Percentiles rank a stretch among this genome's conserved stretches.
Evolutionary conservation across 1,284 basidiomycete species (phyloP).

Genomic region (Naganishia sp.): DNA sequence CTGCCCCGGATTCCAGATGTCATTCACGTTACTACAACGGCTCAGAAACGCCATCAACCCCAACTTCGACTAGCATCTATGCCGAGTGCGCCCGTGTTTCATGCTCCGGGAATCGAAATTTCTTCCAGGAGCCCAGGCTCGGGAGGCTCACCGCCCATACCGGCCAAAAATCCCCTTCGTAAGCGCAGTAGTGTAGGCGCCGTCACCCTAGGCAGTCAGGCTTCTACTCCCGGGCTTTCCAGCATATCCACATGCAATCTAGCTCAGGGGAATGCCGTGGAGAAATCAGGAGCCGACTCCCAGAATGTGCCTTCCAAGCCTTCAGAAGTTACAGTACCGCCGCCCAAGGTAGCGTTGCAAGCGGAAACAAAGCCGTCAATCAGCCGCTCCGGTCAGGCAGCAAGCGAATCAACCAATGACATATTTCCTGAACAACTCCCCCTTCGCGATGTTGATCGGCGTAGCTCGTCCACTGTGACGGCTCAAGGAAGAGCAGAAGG

Average conservation of each 20-base stretch:
- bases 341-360: neutral
- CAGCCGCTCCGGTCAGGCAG: neutral
- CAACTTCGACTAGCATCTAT: slow-evolving; percentile 12
- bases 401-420: neutral
- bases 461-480: neutral
- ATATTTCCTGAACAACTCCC: too few relatives aligned
- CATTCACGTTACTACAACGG: neutral
- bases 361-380: neutral
- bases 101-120: neutral
- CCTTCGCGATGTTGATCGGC: neutral
- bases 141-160: slow-evolving; percentile 43
- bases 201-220: slow-evolving; percentile 10
- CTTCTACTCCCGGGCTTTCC: slow-evolving; percentile 30
- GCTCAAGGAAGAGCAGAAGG: too few relatives aligned
- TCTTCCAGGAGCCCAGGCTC: slow-evolving; percentile 6
- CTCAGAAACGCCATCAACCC: slow-evolving; percentile 21
- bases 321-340: neutral
- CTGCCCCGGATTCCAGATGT: neutral
- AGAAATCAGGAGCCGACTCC: neutral
- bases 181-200: slow-evolving; percentile 8
- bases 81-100: slow-evolving; percentile 1
- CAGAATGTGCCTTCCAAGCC: neutral
- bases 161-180: slow-evolving; percentile 48
- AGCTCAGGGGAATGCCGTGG: neutral
- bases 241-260: slow-evolving; percentile 33